These are phyloP conservation scores for Geranium brycei DNA, from an alignment of 345 rosid genomes.

Conservation along the genomic window DNA sequence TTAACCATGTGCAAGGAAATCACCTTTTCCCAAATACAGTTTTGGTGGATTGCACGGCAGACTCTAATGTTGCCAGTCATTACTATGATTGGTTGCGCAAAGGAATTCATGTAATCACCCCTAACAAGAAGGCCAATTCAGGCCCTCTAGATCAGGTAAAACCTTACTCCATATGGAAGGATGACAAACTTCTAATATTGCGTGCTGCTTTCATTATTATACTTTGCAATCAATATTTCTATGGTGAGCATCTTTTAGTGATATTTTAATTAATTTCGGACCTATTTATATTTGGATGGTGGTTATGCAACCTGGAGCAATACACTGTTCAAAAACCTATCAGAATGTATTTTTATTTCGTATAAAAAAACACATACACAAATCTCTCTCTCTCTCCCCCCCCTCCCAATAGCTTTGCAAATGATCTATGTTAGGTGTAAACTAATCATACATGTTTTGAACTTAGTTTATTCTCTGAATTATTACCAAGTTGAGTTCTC, in stretches of 20 bases:
- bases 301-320: background rate
- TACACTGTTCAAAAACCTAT: background rate
- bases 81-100: slow-evolving; percentile 74
- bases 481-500: background rate
- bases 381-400: no score
- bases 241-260: background rate
- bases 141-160: slow-evolving; percentile 96
- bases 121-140: slow-evolving; percentile 93
- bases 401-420: no score
- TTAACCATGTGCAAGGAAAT: slow-evolving; percentile 72
- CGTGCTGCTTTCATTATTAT: background rate
- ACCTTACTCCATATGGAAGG: background rate
- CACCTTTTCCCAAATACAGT: slow-evolving; percentile 88
- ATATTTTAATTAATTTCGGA: no score
- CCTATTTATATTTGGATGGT: background rate
- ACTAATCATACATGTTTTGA: background rate
- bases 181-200: background rate
- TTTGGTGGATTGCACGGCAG: slow-evolving; percentile 97
- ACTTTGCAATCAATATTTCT: background rate
- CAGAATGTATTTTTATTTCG: background rate
- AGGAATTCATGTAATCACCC: slow-evolving; percentile 95
- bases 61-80: slow-evolving; percentile 56
- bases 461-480: background rate
- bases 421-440: background rate
- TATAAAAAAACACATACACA: background rate